These are phyloP conservation scores for Hypholoma sublateritium DNA, from an alignment of 768 basidiomycete genomes.

Conservation along the genomic window DNA sequence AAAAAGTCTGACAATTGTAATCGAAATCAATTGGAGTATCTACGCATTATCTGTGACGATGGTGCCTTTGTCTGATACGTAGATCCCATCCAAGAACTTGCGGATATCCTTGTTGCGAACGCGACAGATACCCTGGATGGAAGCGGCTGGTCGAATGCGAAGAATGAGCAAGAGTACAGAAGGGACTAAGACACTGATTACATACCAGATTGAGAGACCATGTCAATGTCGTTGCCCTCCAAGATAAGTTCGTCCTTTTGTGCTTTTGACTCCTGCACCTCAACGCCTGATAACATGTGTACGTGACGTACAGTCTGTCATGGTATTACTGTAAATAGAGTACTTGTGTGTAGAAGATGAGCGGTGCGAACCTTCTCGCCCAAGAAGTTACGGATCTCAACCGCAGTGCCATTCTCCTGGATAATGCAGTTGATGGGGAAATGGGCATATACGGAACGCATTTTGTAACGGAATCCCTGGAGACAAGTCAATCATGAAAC, in stretches of 20 bases:
- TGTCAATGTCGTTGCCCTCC: constrained; percentile 94
- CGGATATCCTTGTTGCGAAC: constrained; percentile 99
- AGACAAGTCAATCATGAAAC: not conserved
- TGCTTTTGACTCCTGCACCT: constrained; percentile 78
- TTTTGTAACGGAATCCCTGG: constrained; percentile 99
- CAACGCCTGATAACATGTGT: constrained; percentile 87
- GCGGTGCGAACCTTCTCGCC: constrained; percentile 78
- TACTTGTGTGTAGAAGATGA: not conserved
- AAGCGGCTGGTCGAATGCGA: constrained; percentile 61
- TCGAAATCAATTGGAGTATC: constrained; percentile 12
- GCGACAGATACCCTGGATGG: constrained; percentile 93
- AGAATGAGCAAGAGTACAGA: not conserved
- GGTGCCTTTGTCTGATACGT: constrained; percentile 82
- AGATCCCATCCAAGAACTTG: constrained; percentile 95
- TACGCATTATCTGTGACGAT: constrained; percentile 45
- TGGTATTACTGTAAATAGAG: not conserved
- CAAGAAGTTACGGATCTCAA: constrained; percentile 95
- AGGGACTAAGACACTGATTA: constrained; percentile 1
- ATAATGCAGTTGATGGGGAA: constrained; percentile 99
- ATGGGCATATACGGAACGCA: constrained; percentile 99
- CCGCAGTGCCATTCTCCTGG: constrained; percentile 62
- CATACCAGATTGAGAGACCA: constrained; percentile 93
- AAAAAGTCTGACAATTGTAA: not conserved
- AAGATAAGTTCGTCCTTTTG: constrained; percentile 96
- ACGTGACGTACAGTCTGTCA: constrained; percentile 89